Conservation (phyloP, 1,139 yeast genomes). For the Saccharomyces hybrid region DNA sequence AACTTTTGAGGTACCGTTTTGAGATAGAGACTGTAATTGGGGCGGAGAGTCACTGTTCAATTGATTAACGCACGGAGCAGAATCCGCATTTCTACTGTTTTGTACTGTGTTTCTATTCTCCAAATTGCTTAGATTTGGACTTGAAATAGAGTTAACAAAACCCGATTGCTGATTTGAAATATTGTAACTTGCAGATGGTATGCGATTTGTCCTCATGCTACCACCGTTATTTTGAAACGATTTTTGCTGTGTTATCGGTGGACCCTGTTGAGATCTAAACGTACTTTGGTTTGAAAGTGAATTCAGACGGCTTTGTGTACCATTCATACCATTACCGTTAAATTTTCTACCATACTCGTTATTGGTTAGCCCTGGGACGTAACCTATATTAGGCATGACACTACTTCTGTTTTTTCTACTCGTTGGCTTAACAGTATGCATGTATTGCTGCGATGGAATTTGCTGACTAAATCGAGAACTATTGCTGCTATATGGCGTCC, state of each 20-base stretch:
- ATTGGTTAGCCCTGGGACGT: constrained; percentile 24
- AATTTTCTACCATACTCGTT: constrained; percentile 11
- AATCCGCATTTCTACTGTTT: not conserved
- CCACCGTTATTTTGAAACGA: not conserved
- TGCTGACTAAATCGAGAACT: constrained; percentile 4
- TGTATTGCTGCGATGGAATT: constrained; percentile 6
- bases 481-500: constrained; percentile 8
- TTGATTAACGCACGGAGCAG: not conserved
- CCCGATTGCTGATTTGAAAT: not conserved
- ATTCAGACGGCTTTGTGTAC: constrained; percentile 10
- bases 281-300: constrained; percentile 12
- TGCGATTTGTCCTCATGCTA: not conserved
- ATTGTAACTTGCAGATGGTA: not conserved
- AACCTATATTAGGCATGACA: constrained; percentile 24
- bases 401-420: constrained; percentile 30
- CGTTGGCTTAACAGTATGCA: constrained; percentile 26
- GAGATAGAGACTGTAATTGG: not conserved
- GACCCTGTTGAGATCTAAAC: constrained; percentile 3
- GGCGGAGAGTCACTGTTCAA: not conserved
- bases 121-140: not conserved
- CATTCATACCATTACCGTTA: constrained; percentile 6
- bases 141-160: constrained; percentile 2
- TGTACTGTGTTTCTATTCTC: not conserved
- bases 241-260: not conserved
- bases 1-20: not conserved